Base-by-base conservation (phyloP, 306 rosid genomes). In the Quercus engelmannii region DNA sequence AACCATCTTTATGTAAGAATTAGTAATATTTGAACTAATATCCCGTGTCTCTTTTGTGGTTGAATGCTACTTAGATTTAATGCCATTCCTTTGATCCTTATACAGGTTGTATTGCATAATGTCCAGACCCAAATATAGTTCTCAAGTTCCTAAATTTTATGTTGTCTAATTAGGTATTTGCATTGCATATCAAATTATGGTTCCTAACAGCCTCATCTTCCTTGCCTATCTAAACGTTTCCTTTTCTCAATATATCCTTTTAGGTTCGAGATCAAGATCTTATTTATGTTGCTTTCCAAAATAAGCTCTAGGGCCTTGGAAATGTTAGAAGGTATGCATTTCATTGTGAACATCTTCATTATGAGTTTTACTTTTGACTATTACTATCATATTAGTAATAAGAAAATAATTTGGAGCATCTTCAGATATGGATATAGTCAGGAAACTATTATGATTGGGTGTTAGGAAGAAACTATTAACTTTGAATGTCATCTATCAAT, bases 201-300 rank as follows among this genome's bases (percentile, higher is more conserved):
- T 64, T 61, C 74, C 17, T 76, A 43, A 51, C 58, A 8, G 19
- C 64, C 43, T 56, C 75, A 75, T 63, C 3, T 80, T 70, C 56
- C 52, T 58, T 78, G 25, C 49, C 20, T 62, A 70, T 82, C 57
- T 64, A 18, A 74, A 76, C 58, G 38, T 30, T 68, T 20, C 18
- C 69, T 71, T 57, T 59, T 75, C 41, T 15, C 28, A 62, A 30
- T n/a, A 9, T 49, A 28, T 28, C 55, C 8, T 15, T 72, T 70
- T 73, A 88, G 97, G 87, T 92, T 79, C 85, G 83, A 76, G 88
- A 85, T 79, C 92, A 85, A 69, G 94, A 91, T 73, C 55, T 85
- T 55, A 0, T 21, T n/a, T 87, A 35, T 69, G 91, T 86, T 28
- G 69, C 87, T 89, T 63, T 0, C 1, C 0, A 87, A 90, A 54